Evolutionary conservation across 2,329 filamentous ascomycete species (phyloP), one percentile per base, ranked within the genome.

Genomic region (Penicillium nordicum): DNA sequence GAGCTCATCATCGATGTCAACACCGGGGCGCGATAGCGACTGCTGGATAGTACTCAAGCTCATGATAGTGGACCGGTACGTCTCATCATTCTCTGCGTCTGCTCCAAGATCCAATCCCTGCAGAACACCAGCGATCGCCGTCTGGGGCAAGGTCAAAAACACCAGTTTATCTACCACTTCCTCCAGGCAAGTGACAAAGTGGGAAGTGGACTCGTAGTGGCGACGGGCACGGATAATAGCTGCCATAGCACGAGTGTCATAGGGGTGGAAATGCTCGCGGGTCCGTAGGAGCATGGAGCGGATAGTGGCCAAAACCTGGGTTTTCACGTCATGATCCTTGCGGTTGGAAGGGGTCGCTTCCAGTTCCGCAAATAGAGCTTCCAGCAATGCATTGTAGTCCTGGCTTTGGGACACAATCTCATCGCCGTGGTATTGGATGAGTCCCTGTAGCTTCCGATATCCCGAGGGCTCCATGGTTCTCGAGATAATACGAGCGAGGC

Each of bases 261-360:
- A 74, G 5, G 61, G 62, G 6, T 69, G 60, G 59, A 77, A 74
- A 25, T 68, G 66, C 38, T 69, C 57, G 12, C 68, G 64, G 37
- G 73, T 74, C 30, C 74, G 63, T n/a, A 64, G 54, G 47, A 76
- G 67, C 67, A 78, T 72, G 34, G 73, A 64, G 14, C 74, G 71
- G 38, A 78, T 68, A 7, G 74, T 77, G 23, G 73, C 66, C 27
- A 78, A 61, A n/a, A 76, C 69, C 50, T 78, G 75, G 3, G 73
- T 75, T 53, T 77, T 78, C 45, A 75, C 58, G 44, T 78, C 75
- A 36, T 67, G 57, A 32, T 67, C 58, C 43, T 66, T 67, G 46
- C 68, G 70, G 32, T 70, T 69, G 6, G 67, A 63, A 25, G 64
- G 66, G 0, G 68, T 60, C 10, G 64, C 62, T 58, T 76, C 72